Base-by-base conservation (phyloP, 495 filamentous ascomycete species). In the Polyplosphaeria fusca region DNA sequence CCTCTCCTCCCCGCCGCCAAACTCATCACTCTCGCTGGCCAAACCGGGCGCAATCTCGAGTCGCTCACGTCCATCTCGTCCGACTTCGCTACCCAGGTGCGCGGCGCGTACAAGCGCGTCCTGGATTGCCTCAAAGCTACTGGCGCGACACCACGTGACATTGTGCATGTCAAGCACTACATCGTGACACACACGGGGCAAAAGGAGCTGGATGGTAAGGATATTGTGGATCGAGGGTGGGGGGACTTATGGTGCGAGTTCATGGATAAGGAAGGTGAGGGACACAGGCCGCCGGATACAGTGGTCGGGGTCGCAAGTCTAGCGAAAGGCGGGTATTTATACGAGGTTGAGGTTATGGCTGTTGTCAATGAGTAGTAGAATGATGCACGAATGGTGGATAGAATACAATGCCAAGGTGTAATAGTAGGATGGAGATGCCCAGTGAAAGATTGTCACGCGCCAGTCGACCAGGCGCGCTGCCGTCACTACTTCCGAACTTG, bases 201-300 rank as follows among this genome's bases (percentile, higher is more conserved):
- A n/a, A n/a, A 25, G 27, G 47, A 18, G 1, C n/a, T 45, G 47
- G 55, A 45, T 28, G 32, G 55, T 38, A 37, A 59, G 38, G 47
- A 52, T 7, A 27, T 32, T 13, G 30, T 45, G 46, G 35, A 25
- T 20, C n/a, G 40, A 16, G 55, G 19, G 2, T 59, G 55, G 55
- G 55, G 25, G 13, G n/a, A 50, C 25, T 37, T 42, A n/a, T 59
- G 55, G 55, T 52, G 39, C 16, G 19, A 51, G 16, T 59, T 59
- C 30, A 42, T 59, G 55, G 47, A 59, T 45, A 37, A 39, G 43
- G 47, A 59, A 16, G 55, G 25, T 3, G 38, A 52, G 23, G 55
- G 55, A 23, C 55, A 59, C 37, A 32, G 55, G 18, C 55, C 55
- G 13, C 55, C 55, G 42, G 55, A 59, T 51, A 59, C 55, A 4